These are phyloP conservation scores for Lipomyces mesembrius DNA, from an alignment of 805 yeast genomes.

Conservation along the genomic window DNA sequence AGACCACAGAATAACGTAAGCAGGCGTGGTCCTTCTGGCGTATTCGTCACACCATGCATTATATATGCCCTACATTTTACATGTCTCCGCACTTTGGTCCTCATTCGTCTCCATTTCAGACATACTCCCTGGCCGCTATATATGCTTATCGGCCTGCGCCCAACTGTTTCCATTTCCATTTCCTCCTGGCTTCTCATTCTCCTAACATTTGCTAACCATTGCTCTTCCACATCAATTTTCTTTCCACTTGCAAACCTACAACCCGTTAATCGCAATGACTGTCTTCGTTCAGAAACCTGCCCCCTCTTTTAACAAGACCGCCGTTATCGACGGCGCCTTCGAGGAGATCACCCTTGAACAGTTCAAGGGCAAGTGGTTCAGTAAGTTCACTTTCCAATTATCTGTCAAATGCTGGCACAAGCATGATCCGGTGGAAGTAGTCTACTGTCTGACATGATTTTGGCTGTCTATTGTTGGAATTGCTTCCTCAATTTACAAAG, in stretches of 20 bases:
- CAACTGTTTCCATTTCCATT: background rate
- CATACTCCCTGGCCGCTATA: background rate
- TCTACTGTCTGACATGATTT: background rate
- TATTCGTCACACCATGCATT: background rate
- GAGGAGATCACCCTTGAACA: conserved; percentile 94
- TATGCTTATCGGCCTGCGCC: background rate
- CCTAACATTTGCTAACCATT: background rate
- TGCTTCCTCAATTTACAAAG: background rate
- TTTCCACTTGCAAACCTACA: background rate
- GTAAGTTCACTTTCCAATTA: conserved; percentile 5
- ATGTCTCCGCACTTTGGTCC: background rate
- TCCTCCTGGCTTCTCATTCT: background rate
- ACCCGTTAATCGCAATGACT: conserved; percentile 62
- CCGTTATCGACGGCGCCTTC: conserved; percentile 94
- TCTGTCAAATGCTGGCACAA: background rate
- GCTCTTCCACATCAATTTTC: background rate
- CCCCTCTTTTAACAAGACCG: conserved; percentile 93
- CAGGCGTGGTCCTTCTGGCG: background rate
- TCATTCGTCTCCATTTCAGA: background rate
- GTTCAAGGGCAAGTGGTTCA: conserved; percentile 97
- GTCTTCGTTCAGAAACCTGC: conserved; percentile 94
- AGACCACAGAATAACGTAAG: background rate
- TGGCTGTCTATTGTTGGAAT: background rate
- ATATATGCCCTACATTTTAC: background rate
- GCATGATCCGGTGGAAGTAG: background rate